Percentiles rank a stretch among this genome's conserved stretches.
These are phyloP conservation scores for Leishmania aethiopica DNA, from an alignment of 208 protist species.

Conservation along the genomic window DNA sequence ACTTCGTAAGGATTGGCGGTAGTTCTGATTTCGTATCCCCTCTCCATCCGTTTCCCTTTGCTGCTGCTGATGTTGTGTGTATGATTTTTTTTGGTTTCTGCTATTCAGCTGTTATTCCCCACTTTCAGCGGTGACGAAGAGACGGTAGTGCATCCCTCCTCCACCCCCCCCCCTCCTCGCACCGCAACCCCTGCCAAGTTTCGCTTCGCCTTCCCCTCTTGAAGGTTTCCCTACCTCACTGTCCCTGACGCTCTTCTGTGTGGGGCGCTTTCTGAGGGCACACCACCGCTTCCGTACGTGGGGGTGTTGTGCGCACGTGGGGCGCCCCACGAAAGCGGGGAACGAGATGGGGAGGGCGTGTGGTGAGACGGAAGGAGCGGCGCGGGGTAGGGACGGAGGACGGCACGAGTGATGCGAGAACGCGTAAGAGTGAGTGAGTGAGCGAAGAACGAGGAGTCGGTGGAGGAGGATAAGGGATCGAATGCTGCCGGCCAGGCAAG, in stretches of 20 bases:
- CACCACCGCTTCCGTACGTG: neutral
- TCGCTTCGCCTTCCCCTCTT: neutral
- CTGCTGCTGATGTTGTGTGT: conserved; percentile 3
- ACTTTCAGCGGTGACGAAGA: neutral
- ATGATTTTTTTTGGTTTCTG: neutral
- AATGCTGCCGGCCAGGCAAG: conserved; percentile 3
- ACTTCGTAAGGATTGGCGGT: conserved; percentile 5
- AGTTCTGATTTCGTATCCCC: conserved; percentile 8
- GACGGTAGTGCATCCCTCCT: neutral
- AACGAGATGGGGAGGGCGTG: neutral
- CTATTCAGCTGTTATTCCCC: neutral
- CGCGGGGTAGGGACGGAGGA: neutral
- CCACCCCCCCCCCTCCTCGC: neutral
- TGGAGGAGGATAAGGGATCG: conserved; percentile 9
- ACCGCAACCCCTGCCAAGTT: neutral
- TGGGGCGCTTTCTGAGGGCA: neutral
- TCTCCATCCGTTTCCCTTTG: neutral
- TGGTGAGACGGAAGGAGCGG: neutral
- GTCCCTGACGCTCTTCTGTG: neutral
- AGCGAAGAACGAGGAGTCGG: conserved; percentile 4
- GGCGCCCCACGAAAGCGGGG: neutral
- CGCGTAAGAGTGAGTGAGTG: conserved; percentile 7
- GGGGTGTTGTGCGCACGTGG: neutral
- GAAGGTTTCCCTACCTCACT: neutral
- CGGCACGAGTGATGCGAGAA: conserved; percentile 1